Percentiles rank a stretch among this genome's conserved stretches.
These are phyloP conservation scores for Buddleja alternifolia DNA, from an alignment of 257 asterid genomes.

Conservation along the genomic window DNA sequence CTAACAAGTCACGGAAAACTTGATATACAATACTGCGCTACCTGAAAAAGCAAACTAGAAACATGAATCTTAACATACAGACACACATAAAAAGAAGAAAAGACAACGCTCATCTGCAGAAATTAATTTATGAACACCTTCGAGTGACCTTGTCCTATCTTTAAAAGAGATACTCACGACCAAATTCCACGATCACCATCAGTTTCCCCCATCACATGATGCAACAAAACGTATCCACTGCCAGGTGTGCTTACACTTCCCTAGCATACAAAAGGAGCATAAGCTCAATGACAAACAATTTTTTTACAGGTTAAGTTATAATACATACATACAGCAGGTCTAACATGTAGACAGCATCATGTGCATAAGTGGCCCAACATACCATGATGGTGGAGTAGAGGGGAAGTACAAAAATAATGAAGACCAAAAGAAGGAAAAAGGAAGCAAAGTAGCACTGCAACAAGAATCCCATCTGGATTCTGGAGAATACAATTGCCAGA, in stretches of 20 bases:
- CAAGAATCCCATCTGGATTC: background rate
- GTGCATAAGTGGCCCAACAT: slow-evolving; percentile 1
- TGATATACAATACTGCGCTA: background rate
- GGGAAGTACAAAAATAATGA: background rate
- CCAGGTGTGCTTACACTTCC: slow-evolving; percentile 93
- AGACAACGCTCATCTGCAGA: background rate
- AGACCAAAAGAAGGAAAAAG: background rate
- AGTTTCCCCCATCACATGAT: slow-evolving; percentile 98
- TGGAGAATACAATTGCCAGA: background rate
- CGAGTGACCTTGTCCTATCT: slow-evolving; percentile 27
- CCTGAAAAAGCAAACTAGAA: background rate
- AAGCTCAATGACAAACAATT: slow-evolving; percentile 19
- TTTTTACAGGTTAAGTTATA: background rate
- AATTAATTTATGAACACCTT: slow-evolving; percentile 15
- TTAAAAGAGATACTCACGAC: slow-evolving; percentile 81
- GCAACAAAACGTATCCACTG: slow-evolving; percentile 95
- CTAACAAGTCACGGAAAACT: too few relatives aligned
- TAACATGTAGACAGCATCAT: too few relatives aligned
- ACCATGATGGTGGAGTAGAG: background rate
- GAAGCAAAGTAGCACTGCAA: background rate
- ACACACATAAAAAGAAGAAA: slow-evolving; percentile 1
- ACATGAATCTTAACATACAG: background rate
- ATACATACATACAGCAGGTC: background rate
- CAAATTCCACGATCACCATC: slow-evolving; percentile 94
- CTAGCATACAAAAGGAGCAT: slow-evolving; percentile 38